phyloP scores from a whole-genome alignment of 495 filamentous ascomycete genomes.

The Neurospora sp. region DNA sequence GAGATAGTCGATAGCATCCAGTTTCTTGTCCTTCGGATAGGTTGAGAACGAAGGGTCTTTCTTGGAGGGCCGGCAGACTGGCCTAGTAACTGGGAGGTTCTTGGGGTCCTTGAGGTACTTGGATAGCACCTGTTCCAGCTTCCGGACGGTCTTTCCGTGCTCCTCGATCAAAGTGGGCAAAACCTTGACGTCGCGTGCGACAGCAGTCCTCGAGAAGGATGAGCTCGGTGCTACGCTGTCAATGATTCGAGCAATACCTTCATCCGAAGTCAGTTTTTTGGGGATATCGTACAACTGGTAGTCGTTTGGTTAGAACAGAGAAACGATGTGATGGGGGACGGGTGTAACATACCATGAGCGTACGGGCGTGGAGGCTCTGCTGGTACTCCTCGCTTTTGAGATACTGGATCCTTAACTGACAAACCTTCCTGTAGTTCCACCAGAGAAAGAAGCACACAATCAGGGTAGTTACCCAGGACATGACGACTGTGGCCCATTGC shows the following conservation, averaged over 20 bases:
- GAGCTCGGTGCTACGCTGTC: slow-evolving; percentile 65
- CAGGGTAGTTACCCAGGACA: slow-evolving; percentile 69
- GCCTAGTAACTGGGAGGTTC: slow-evolving; percentile 66
- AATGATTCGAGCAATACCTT: slow-evolving; percentile 73
- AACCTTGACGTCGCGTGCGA: slow-evolving; percentile 85
- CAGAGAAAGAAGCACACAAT: slow-evolving; percentile 75
- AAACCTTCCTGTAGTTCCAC: slow-evolving; percentile 74
- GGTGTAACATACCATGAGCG: slow-evolving; percentile 58
- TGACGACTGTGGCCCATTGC: slow-evolving; percentile 74
- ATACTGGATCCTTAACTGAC: slow-evolving; percentile 61
- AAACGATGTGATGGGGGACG: background rate
- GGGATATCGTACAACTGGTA: slow-evolving; percentile 76
- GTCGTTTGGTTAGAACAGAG: slow-evolving; percentile 10
- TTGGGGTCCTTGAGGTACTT: slow-evolving; percentile 85
- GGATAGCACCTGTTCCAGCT: slow-evolving; percentile 73
- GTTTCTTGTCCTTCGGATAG: slow-evolving; percentile 56
- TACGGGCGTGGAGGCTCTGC: slow-evolving; percentile 76
- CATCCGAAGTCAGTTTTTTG: slow-evolving; percentile 59
- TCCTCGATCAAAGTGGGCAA: slow-evolving; percentile 75
- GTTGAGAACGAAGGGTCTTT: slow-evolving; percentile 49
- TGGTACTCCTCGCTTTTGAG: slow-evolving; percentile 86
- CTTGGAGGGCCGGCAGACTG: slow-evolving; percentile 67
- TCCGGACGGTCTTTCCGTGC: slow-evolving; percentile 68
- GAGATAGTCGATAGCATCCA: slow-evolving; percentile 92
- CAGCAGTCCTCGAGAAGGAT: slow-evolving; percentile 65